phyloP scores from a whole-genome alignment of 768 basidiomycete species.

The Suillus tomentosus region DNA sequence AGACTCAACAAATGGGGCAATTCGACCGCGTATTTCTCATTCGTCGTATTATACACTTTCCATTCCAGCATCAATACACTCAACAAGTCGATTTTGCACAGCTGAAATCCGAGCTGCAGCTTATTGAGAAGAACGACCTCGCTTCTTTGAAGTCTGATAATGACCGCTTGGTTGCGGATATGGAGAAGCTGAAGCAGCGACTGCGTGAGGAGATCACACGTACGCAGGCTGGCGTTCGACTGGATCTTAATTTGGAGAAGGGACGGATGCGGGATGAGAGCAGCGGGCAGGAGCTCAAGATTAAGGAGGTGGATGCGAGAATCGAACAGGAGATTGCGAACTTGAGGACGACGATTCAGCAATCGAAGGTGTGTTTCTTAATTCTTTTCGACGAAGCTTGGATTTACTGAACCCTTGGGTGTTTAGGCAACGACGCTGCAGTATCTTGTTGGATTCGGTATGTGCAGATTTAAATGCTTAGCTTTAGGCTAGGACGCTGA shows the following conservation, averaged over 20 bases:
- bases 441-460: slow-evolving; percentile 86
- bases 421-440: slow-evolving; percentile 79
- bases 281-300: slow-evolving; percentile 89
- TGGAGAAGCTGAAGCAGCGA: slow-evolving; percentile 93
- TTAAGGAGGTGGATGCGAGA: slow-evolving; percentile 95
- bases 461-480: slow-evolving; percentile 28
- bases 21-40: neutral
- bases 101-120: slow-evolving; percentile 92
- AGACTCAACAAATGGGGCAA: neutral
- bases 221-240: slow-evolving; percentile 89
- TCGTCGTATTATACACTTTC: neutral
- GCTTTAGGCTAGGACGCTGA: slow-evolving; percentile 13
- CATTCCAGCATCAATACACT: slow-evolving; percentile 78
- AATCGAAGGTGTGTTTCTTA: slow-evolving; percentile 65
- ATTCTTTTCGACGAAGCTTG: neutral
- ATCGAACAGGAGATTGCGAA: slow-evolving; percentile 96
- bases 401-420: slow-evolving; percentile 4
- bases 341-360: slow-evolving; percentile 79
- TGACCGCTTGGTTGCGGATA: slow-evolving; percentile 87
- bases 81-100: slow-evolving; percentile 97
- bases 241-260: slow-evolving; percentile 97
- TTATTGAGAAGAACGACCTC: slow-evolving; percentile 96
- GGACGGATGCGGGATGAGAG: slow-evolving; percentile 93
- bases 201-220: slow-evolving; percentile 89
- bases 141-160: slow-evolving; percentile 96